phyloP scores from a whole-genome alignment of 108 stramenopile species.

The Heterococcus sp. region DNA sequence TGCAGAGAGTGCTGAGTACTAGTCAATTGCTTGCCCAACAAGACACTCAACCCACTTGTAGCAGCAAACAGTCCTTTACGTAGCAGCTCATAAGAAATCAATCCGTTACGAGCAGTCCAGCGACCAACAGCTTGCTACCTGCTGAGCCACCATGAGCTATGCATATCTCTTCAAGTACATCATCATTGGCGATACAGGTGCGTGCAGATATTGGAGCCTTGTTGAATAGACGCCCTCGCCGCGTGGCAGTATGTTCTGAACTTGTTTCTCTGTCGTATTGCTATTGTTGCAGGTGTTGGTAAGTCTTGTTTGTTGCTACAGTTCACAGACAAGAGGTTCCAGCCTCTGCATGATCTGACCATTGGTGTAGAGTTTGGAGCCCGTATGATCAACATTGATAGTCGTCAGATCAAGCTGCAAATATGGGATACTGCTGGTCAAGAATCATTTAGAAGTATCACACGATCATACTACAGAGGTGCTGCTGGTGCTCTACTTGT shows the following conservation, averaged over 20 bases:
- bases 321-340: conserved; percentile 99
- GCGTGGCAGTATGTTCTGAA: no score
- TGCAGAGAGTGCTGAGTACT: no score
- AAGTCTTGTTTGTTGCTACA: conserved; percentile 98
- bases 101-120: no score
- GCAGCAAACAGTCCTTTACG: no score
- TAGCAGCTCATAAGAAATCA: no score
- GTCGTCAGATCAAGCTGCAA: conserved; percentile 64
- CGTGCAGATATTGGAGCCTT: conserved; percentile 4
- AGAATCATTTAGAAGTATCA: conserved; percentile 83
- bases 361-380: conserved; percentile 99
- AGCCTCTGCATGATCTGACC: conserved; percentile 97
- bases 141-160: conserved; percentile 51
- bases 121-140: no score
- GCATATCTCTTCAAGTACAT: conserved; percentile 70
- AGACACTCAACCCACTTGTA: no score
- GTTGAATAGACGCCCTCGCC: neutral
- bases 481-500: conserved; percentile 97
- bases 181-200: conserved; percentile 98
- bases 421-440: conserved; percentile 85
- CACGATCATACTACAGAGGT: conserved; percentile 80
- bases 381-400: conserved; percentile 83
- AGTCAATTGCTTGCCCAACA: no score
- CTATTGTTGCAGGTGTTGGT: conserved; percentile 90
- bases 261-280: neutral